Base-by-base conservation (phyloP, 2,329 filamentous ascomycete species). In the Alternaria brassicicola region DNA sequence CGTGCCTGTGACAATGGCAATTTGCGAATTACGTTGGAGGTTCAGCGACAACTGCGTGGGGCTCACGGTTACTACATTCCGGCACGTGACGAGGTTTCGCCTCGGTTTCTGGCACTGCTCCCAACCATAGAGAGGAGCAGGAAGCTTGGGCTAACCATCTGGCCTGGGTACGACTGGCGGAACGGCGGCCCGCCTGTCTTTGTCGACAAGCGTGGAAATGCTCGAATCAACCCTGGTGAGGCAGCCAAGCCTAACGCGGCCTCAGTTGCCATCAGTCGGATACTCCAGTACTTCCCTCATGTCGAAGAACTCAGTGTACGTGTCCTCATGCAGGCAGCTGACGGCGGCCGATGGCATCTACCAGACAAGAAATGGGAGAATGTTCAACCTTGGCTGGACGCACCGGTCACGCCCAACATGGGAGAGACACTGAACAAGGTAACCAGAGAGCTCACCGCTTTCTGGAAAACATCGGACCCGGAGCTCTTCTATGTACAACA, bases 141-240 rank as follows among this genome's bases (percentile, higher is more conserved):
- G 13, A 72, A 58, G 28, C 47, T 74, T n/a, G 66, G 63, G 21
- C 47, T 75, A 10, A 42, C 63, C 5, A 57, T 74, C 0, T 74
- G 67, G 71, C 63, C 65, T 3, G 69, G 66, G 1, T 72, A 60
- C 46, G 65, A 71, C 30, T 74, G 70, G 70, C 71, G 65, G 69
- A 63, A 57, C 36, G 57, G 56, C 39, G 52, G 52, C 19, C 53
- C 62, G 3, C 64, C 52, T 17, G 38, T 55, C n/a, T 41, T 52
- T 9, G 10, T 52, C 39, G 43, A 33, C 39, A 28, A 39, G n/a
- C 50, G 47, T 23, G 55, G 58, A 12, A 62, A 57, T 17, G 38
- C 49, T 46, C 52, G 48, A 23, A 17, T 51, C 30, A 55, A 52
- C 15, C 43, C 51, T 33, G 53, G 46, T 25, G 47, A 56, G 12